Percentiles rank a stretch among this genome's conserved stretches.
Conservation (phyloP, 2,329 filamentous ascomycete species). For the Ceratocystis diversiconidia region DNA sequence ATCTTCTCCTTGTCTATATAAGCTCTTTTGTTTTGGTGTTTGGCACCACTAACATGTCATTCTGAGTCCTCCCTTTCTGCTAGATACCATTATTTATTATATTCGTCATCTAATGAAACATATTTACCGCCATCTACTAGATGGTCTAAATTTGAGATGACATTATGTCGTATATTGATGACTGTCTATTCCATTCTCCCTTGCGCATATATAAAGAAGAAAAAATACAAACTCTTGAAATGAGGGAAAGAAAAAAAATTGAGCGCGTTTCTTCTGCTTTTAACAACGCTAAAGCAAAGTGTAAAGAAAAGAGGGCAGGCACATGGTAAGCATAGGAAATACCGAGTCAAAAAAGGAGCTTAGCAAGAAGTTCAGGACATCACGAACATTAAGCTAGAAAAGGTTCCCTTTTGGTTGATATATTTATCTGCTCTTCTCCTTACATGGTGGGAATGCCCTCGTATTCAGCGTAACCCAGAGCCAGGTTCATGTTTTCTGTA, state of each 20-base stretch:
- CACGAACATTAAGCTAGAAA: not conserved
- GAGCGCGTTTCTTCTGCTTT: not conserved
- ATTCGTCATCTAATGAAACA: not conserved
- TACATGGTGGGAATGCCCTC: constrained; percentile 60
- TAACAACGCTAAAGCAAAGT: not conserved
- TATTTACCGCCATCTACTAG: not conserved
- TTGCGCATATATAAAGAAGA: not conserved
- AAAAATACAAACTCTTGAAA: not conserved
- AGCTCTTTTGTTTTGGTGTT: not conserved
- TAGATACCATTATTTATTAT: not conserved
- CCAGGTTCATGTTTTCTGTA: constrained; percentile 81
- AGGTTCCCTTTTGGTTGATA: not conserved
- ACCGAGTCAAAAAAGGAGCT: not conserved
- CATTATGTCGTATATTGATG: not conserved
- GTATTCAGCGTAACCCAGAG: constrained; percentile 77
- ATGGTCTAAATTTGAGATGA: not conserved
- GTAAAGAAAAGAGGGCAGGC: not conserved
- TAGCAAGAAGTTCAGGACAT: not conserved
- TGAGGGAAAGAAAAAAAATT: not conserved
- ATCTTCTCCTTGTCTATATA: not conserved
- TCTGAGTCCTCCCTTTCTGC: not conserved
- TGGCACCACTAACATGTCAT: not conserved
- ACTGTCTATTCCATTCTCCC: too few species aligned
- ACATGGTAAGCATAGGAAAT: not conserved
- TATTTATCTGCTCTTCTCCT: constrained; percentile 5